Evolutionary conservation across 805 yeast species (phyloP).

Genomic region (Spathaspora boniae): DNA sequence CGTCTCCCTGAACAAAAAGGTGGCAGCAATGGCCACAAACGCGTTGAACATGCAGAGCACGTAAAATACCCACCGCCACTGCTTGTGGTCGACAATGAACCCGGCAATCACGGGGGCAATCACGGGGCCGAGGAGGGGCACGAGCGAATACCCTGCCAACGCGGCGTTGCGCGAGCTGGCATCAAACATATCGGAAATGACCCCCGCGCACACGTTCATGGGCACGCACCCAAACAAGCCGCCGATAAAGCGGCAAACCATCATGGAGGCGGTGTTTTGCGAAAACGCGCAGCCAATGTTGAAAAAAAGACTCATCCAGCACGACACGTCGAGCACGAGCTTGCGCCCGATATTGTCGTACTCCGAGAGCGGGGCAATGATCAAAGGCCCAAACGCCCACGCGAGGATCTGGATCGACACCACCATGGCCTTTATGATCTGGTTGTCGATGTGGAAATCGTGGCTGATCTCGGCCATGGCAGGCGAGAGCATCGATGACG

Average conservation of each 20-base stretch:
- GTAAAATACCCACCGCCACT: slow-evolving; percentile 38
- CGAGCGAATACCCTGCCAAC: slow-evolving; percentile 33
- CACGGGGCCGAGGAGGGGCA: slow-evolving; percentile 38
- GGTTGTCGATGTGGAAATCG: slow-evolving; percentile 26
- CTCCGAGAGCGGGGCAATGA: slow-evolving; percentile 39
- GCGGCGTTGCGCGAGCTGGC: slow-evolving; percentile 30
- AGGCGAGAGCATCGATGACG: slow-evolving; percentile 38
- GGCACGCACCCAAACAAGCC: slow-evolving; percentile 40
- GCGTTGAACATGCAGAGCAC: slow-evolving; percentile 34
- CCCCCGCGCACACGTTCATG: slow-evolving; percentile 38
- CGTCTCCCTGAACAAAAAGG: slow-evolving; percentile 31
- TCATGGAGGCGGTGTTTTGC: slow-evolving; percentile 28
- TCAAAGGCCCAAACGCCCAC: slow-evolving; percentile 39
- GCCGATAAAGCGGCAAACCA: slow-evolving; percentile 31
- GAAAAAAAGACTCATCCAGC: slow-evolving; percentile 33
- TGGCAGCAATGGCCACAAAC: slow-evolving; percentile 27
- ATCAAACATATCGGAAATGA: slow-evolving; percentile 34
- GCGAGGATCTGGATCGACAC: slow-evolving; percentile 37
- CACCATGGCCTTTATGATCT: slow-evolving; percentile 25
- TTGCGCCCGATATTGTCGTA: slow-evolving; percentile 34
- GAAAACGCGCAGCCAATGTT: slow-evolving; percentile 37
- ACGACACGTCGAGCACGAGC: slow-evolving; percentile 27
- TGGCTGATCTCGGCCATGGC: slow-evolving; percentile 26
- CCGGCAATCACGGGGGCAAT: slow-evolving; percentile 37
- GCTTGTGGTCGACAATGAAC: slow-evolving; percentile 26